Evolutionary conservation across 805 yeast species (phyloP).

Genomic region (Wickerhamiella parazyma): DNA sequence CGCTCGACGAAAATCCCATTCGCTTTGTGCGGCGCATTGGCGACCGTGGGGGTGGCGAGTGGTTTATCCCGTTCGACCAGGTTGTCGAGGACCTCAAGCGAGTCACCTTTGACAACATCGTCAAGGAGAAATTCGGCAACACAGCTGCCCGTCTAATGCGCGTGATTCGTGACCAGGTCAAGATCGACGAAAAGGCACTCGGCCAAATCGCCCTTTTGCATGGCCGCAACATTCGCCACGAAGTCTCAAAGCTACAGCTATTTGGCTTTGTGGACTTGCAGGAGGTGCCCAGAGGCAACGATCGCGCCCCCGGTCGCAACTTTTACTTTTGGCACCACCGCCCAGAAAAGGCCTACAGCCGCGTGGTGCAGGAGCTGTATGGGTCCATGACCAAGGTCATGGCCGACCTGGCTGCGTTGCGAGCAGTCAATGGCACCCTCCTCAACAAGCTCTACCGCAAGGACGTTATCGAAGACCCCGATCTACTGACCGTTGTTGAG

Average conservation of each 20-base stretch:
- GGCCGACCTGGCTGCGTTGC: constrained; percentile 26
- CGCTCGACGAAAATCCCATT: constrained; percentile 36
- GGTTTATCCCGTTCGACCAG: constrained; percentile 28
- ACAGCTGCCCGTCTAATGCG: constrained; percentile 62
- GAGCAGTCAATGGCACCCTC: constrained; percentile 49
- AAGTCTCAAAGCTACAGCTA: constrained; percentile 49
- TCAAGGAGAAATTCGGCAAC: constrained; percentile 27
- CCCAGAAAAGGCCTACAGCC: constrained; percentile 36
- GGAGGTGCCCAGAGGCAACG: constrained; percentile 85
- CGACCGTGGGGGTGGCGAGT: constrained; percentile 38
- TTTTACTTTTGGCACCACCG: constrained; percentile 68
- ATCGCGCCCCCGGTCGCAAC: constrained; percentile 82
- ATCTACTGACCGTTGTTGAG: constrained; percentile 59
- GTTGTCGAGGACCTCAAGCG: constrained; percentile 21
- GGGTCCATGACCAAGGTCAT: constrained; percentile 35
- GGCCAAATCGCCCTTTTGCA: constrained; percentile 63
- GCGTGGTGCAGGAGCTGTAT: constrained; percentile 36
- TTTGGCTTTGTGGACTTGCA: constrained; percentile 73
- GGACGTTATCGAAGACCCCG: constrained; percentile 76
- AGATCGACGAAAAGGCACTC: constrained; percentile 75
- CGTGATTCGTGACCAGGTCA: constrained; percentile 53
- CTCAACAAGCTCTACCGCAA: constrained; percentile 75
- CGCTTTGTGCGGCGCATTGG: constrained; percentile 47
- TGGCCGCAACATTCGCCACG: constrained; percentile 62
- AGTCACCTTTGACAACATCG: constrained; percentile 25